Evolutionary conservation across 2,329 filamentous ascomycete species (phyloP), one percentile per base, ranked within the genome.

Genomic region (Rugonectria rugulosa): DNA sequence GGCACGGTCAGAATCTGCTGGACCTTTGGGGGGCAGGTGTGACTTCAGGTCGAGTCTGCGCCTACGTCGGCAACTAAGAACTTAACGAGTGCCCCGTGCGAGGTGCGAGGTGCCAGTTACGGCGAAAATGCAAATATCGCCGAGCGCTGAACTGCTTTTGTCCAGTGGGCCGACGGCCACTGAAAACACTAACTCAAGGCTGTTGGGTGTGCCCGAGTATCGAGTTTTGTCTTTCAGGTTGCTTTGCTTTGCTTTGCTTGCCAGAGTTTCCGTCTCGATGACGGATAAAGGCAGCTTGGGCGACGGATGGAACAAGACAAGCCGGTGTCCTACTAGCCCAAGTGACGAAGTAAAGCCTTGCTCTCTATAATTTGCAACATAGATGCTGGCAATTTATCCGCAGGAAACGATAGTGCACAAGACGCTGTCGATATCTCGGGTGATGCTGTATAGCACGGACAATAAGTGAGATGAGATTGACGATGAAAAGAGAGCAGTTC

Each of bases 101-200:
- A 11, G 42, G 21, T 27, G 44, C 15, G 23, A 27, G 44, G 40
- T 20, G 29, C 34, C 20, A 24, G 50, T 47, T 26, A 36, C 50
- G 50, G 34, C 49, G 42, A 15, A 15, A 31, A 24, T 42, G 6
- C n/a, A n/a, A n/a, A n/a, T n/a, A n/a, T n/a, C n/a, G n/a, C n/a
- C n/a, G n/a, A n/a, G n/a, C n/a, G n/a, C n/a, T n/a, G n/a, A n/a
- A 34, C 14, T 48, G 34, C 24, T 31, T 24, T 17, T 27, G 8
- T 49, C 5, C 36, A 38, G 45, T 48, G 45, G 45, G 45, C n/a
- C n/a, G 45, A 32, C 23, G 45, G 6, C 15, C 43, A 23, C 51
- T 53, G 32, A 19, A 46, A 32, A 32, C 36, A 36, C 50, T 40
- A 37, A n/a, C n/a, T n/a, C n/a, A n/a, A n/a, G n/a, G n/a, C n/a